These are phyloP conservation scores for Oryza meridionalis DNA, from an alignment of 176 grass and related monocot genomes.

Conservation along the genomic window DNA sequence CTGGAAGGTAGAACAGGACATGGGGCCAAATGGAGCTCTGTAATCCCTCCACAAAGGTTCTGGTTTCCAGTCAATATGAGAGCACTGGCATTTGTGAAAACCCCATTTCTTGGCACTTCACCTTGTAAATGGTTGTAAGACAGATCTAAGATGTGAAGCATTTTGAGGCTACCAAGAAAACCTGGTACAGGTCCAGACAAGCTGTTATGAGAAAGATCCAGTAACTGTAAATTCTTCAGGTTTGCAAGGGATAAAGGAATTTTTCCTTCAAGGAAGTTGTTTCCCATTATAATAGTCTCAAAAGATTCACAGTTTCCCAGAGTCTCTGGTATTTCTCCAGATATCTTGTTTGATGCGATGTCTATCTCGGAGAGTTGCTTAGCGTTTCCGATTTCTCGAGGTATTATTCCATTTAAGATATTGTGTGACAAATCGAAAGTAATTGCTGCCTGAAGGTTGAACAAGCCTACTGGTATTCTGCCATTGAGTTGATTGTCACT, in stretches of 20 bases:
- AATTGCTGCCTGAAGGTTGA: neutral
- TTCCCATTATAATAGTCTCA: slow-evolving; percentile 10
- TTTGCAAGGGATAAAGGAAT: slow-evolving; percentile 24
- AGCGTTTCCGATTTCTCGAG: slow-evolving; percentile 27
- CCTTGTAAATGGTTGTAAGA: slow-evolving; percentile 31
- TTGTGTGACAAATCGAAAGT: slow-evolving; percentile 32
- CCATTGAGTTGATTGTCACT: slow-evolving; percentile 27
- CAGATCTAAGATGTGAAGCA: slow-evolving; percentile 17
- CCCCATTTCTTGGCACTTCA: slow-evolving; percentile 26
- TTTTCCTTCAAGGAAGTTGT: slow-evolving; percentile 12
- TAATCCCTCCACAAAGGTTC: slow-evolving; percentile 30
- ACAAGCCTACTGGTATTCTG: slow-evolving; percentile 10
- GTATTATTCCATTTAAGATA: slow-evolving; percentile 1
- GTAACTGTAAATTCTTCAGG: slow-evolving; percentile 9
- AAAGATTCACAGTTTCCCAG: slow-evolving; percentile 13
- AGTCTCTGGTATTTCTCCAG: slow-evolving; percentile 9
- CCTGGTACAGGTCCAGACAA: slow-evolving; percentile 17
- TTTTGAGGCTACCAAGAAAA: slow-evolving; percentile 1
- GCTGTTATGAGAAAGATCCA: slow-evolving; percentile 26
- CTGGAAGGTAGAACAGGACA: slow-evolving; percentile 19
- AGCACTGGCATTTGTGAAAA: slow-evolving; percentile 14
- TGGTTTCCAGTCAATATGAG: slow-evolving; percentile 25
- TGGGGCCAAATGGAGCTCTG: slow-evolving; percentile 11
- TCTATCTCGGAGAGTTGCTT: slow-evolving; percentile 21
- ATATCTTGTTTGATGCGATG: slow-evolving; percentile 22